Base-by-base conservation (phyloP, 2,329 filamentous ascomycete species). In the Talaromyces funiculosus region DNA sequence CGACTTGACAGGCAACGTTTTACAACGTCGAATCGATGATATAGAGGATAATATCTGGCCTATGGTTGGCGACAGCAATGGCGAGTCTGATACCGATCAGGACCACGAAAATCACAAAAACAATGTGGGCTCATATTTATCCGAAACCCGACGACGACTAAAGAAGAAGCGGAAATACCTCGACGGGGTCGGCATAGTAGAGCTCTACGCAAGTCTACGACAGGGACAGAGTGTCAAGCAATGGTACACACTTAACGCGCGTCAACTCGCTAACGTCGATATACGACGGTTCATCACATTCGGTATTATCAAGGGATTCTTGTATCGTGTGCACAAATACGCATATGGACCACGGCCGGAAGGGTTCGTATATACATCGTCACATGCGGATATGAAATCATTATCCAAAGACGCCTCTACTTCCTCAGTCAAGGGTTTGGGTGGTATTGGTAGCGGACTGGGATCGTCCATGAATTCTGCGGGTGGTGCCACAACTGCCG, bases 251-350 rank as follows among this genome's bases (percentile, higher is more conserved):
- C 81, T 87, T 33, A 89, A 96, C 73, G 83, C 86, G 65, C 84
- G 88, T 42, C 78, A 89, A 40, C 81, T 97, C 8, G 80, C 83
- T 12, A 87, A 88, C 69, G 86, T 99, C 61, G 94, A 99, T 72
- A 86, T 97, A 59, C 86, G 94, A 12, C 87, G 94, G 29, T 87
- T 99, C 64, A 90, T 97, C 64, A 95, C 96, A 62, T 99, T 97
- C 69, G 94, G 93, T 61, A 84, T 97, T 62, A 96, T 97, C 73
- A 97, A 97, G 76, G 92, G 93, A 16, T 90, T 95, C 66, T 77
- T 99, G 24, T 97, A 97, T 74, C 86, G 94, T 35, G 88, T 97
- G 42, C 91, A 97, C 77, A 95, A 94, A 73, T 95, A 95, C 71
- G 89, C 91, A 29, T 84, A 95, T 65, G 61, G 61, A 7, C 61